These are phyloP conservation scores for Solanum hybrid DNA, from an alignment of 305 asterid genomes.

Conservation along the genomic window DNA sequence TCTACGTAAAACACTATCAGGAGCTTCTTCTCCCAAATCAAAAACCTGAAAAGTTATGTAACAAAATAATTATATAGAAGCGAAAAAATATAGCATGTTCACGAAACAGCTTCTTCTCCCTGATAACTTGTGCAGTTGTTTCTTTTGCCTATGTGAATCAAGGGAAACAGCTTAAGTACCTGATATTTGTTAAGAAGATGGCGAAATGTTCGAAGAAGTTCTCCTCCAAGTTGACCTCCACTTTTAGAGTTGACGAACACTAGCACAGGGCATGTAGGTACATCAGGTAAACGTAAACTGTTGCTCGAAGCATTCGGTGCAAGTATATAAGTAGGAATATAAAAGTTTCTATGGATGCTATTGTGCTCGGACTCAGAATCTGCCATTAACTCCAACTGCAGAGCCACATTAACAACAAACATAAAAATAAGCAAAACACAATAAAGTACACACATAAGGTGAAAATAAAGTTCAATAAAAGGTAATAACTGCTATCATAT, in stretches of 20 bases:
- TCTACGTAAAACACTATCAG: slow-evolving; percentile 47
- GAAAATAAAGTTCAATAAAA: background rate
- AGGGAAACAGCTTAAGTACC: slow-evolving; percentile 24
- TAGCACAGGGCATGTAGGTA: slow-evolving; percentile 65
- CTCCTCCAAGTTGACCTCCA: slow-evolving; percentile 92
- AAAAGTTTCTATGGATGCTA: slow-evolving; percentile 35
- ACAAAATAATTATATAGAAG: background rate
- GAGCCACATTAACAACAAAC: background rate
- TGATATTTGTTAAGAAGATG: slow-evolving; percentile 51
- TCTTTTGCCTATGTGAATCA: background rate
- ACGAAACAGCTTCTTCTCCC: background rate
- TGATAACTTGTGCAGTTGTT: background rate
- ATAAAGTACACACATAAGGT: background rate
- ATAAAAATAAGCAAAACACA: background rate
- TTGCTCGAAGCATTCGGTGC: slow-evolving; percentile 19
- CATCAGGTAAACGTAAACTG: slow-evolving; percentile 5
- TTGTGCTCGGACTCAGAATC: background rate
- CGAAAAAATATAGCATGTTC: background rate
- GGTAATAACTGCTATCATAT: background rate
- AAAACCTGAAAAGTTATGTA: slow-evolving; percentile 2
- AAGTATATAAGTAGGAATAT: slow-evolving; percentile 53
- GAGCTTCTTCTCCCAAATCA: slow-evolving; percentile 78
- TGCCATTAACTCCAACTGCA: background rate
- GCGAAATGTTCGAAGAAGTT: slow-evolving; percentile 56
- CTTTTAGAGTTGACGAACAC: slow-evolving; percentile 77